Conservation (phyloP, 805 yeast genomes). For the Lachancea dasiensis region DNA sequence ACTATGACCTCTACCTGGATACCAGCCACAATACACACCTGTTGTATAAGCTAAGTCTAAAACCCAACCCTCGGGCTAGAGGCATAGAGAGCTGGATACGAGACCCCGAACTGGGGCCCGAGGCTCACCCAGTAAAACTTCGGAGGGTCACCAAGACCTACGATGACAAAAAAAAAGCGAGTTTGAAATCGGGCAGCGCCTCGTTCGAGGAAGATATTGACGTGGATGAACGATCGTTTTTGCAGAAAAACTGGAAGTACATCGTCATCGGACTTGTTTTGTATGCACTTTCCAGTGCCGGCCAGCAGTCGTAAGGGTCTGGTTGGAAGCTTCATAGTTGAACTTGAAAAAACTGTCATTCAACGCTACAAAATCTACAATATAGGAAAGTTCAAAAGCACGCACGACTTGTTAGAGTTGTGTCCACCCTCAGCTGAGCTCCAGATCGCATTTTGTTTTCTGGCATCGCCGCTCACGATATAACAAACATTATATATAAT, state of each 20-base stretch:
- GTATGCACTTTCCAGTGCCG: constrained; percentile 10
- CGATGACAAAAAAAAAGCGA: constrained; percentile 24
- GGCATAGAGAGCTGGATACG: constrained; percentile 18
- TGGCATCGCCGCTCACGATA: too few species aligned
- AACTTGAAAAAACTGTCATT: too few species aligned
- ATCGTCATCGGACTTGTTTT: constrained; percentile 23
- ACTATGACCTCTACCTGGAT: constrained; percentile 21
- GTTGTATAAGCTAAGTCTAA: constrained; percentile 20
- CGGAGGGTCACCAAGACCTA: constrained; percentile 30
- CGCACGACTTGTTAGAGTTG: too few species aligned
- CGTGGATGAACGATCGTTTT: constrained; percentile 20
- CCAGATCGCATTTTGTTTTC: too few species aligned
- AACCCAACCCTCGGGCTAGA: constrained; percentile 11
- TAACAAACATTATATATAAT: too few species aligned
- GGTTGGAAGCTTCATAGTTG: too few species aligned
- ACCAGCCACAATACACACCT: constrained; percentile 12
- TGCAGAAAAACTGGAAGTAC: constrained; percentile 30
- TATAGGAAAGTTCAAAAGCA: too few species aligned
- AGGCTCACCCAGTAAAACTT: constrained; percentile 20
- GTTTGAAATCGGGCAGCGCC: constrained; percentile 14
- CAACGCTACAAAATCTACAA: too few species aligned
- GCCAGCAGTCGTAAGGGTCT: neutral
- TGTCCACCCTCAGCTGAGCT: too few species aligned
- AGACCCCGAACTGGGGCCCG: constrained; percentile 18
- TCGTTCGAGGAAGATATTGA: constrained; percentile 21